Evolutionary conservation across 1,139 yeast genomes (phyloP), one percentile per base, ranked within the genome.

Genomic region (Wickerhamomyces sp.): DNA sequence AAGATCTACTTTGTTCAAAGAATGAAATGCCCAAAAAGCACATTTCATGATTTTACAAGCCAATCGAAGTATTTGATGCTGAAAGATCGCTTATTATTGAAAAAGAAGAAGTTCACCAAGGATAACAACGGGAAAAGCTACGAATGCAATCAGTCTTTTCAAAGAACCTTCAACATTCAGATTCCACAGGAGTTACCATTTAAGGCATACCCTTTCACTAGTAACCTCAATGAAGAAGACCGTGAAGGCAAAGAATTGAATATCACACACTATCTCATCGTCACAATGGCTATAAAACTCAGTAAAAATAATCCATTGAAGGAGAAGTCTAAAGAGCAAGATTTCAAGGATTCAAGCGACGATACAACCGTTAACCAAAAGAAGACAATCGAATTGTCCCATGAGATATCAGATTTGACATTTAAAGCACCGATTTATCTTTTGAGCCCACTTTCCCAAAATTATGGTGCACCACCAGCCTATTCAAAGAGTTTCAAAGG

Each of bases 1-100:
- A 45, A 35, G 19, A 33, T 46, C 1, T 21, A 27, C 12, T 33
- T 48, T 17, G 26, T 40, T 4, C 48, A 48, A 32, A 48, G 32
- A 27, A 16, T 33, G 11, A 37, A 35, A 25, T 44, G 42, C 23
- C 41, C 44, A 11, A 33, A 18, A 15, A 33, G 26, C 11, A 27
- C 16, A 13, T 32, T 10, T 2, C 14, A 4, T 28, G 30, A 23
- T 6, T 5, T n/a, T 26, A 23, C 21, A 10, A 35, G 31, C 15
- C 13, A 29, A 5, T 8, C 33, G 12, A 18, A 26, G 6, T 21
- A 23, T 18, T 30, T 18, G 11, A 12, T 27, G 2, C 22, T 28
- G 6, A 9, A 7, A 10, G 24, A 24, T n/a, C 16, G 31, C n/a
- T 25, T 26, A 8, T n/a, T 26, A 6, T 18, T 26, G 13, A 26